Conservation (phyloP, 140 eudicot species). For the Senecio squalidus region DNA sequence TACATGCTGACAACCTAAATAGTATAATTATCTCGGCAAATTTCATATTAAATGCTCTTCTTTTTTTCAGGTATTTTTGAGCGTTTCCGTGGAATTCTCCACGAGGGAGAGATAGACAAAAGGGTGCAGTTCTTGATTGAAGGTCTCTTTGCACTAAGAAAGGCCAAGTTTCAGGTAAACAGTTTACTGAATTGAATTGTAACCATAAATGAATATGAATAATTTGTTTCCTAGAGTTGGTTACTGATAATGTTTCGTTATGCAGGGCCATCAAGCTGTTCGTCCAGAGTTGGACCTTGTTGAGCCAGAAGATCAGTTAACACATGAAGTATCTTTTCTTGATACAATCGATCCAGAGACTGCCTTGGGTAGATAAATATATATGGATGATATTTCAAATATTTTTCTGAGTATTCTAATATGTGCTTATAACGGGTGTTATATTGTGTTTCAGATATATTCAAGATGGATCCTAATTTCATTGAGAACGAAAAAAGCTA, state of each 20-base stretch:
- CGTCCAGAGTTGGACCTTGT: slow-evolving; percentile 93
- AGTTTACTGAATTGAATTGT: neutral
- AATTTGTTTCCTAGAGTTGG: neutral
- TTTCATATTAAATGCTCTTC: neutral
- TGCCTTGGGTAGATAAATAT: slow-evolving; percentile 45
- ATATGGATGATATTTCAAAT: slow-evolving; percentile 7
- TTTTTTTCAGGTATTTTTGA: slow-evolving; percentile 68
- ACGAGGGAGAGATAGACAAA: slow-evolving; percentile 95
- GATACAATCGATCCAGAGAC: slow-evolving; percentile 74
- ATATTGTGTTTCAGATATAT: slow-evolving; percentile 47
- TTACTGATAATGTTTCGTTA: neutral
- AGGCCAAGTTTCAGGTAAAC: slow-evolving; percentile 84
- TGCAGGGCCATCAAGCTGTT: slow-evolving; percentile 82
- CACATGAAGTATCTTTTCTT: slow-evolving; percentile 81
- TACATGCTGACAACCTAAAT: neutral
- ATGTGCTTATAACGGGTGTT: slow-evolving; percentile 10
- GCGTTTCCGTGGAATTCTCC: slow-evolving; percentile 97
- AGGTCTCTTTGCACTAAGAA: slow-evolving; percentile 84
- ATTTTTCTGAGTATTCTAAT: too few species aligned
- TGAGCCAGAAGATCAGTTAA: slow-evolving; percentile 83
- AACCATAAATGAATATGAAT: neutral
- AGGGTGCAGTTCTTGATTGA: slow-evolving; percentile 85
- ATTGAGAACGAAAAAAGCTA: slow-evolving; percentile 67
- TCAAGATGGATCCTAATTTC: slow-evolving; percentile 75
- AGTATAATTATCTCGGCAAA: neutral